phyloP scores from a whole-genome alignment of 2,329 filamentous ascomycete genomes.

The Hysterium pulicare region DNA sequence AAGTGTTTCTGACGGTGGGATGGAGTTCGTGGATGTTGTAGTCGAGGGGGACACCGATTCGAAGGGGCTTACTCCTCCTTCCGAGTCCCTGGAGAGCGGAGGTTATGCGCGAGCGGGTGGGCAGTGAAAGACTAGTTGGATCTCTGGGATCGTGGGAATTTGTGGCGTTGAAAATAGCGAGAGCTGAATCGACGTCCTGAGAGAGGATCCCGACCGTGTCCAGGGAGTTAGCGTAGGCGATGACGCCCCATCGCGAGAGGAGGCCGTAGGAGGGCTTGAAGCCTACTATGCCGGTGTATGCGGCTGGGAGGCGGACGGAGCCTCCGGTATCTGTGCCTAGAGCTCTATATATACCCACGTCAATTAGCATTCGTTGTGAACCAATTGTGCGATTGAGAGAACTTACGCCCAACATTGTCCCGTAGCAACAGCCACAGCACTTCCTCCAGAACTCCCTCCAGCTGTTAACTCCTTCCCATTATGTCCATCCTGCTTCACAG shows the following conservation, averaged over 20 bases:
- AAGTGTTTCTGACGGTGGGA: slow-evolving; percentile 64
- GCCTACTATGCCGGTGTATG: slow-evolving; percentile 77
- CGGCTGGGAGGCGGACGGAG: slow-evolving; percentile 80
- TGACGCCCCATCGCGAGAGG: slow-evolving; percentile 78
- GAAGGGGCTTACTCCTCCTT: slow-evolving; percentile 18
- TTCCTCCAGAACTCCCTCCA: slow-evolving; percentile 77
- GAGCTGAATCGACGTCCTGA: slow-evolving; percentile 48
- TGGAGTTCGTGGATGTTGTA: slow-evolving; percentile 87
- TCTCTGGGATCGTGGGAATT: slow-evolving; percentile 65
- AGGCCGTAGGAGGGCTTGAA: slow-evolving; percentile 92
- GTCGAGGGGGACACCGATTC: slow-evolving; percentile 63
- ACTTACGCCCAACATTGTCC: slow-evolving; percentile 58
- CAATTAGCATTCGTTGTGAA: slow-evolving; percentile 9
- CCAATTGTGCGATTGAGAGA: slow-evolving; percentile 2
- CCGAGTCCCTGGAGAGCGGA: slow-evolving; percentile 8
- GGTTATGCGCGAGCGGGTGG: slow-evolving; percentile 49
- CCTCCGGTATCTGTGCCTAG: slow-evolving; percentile 93
- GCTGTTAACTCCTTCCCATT: slow-evolving; percentile 38
- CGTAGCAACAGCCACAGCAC: slow-evolving; percentile 75
- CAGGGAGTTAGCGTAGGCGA: slow-evolving; percentile 88
- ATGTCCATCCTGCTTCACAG: slow-evolving; percentile 52
- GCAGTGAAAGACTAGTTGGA: slow-evolving; percentile 65
- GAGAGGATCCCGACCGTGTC: slow-evolving; percentile 84
- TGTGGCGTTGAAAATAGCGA: slow-evolving; percentile 45
- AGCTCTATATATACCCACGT: slow-evolving; percentile 46